Conservation (phyloP, 2,329 filamentous ascomycete genomes). For the Tolypocladium tundrense region DNA sequence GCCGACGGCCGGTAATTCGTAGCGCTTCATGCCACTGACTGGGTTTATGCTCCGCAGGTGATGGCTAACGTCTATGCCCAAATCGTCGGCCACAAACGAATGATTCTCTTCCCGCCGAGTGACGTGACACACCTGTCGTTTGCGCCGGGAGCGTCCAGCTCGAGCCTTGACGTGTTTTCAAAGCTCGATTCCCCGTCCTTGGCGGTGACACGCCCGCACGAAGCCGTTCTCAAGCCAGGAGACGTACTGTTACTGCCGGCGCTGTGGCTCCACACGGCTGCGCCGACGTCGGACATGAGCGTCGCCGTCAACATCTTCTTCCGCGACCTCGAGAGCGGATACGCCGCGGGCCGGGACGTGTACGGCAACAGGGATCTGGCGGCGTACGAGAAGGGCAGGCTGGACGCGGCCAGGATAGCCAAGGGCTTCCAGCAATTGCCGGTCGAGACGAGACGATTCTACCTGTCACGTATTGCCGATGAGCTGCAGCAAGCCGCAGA, state of each 20-base stretch:
- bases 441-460: conserved; percentile 59
- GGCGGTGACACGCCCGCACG: conserved; percentile 48
- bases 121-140: conserved; percentile 64
- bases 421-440: conserved; percentile 57
- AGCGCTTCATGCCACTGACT: not conserved
- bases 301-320: conserved; percentile 90
- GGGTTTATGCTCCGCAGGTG: conserved; percentile 37
- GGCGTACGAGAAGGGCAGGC: conserved; percentile 71
- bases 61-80: conserved; percentile 85
- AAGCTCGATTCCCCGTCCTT: conserved; percentile 29
- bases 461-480: conserved; percentile 59
- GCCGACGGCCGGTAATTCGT: not conserved
- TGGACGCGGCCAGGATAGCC: conserved; percentile 58
- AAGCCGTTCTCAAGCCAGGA: conserved; percentile 56
- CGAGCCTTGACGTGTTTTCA: conserved; percentile 62
- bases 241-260: conserved; percentile 75
- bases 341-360: conserved; percentile 68
- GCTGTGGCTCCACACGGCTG: conserved; percentile 73
- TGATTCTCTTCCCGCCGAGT: conserved; percentile 68
- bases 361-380: conserved; percentile 82
- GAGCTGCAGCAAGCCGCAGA: conserved; percentile 40
- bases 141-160: conserved; percentile 69
- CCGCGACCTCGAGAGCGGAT: conserved; percentile 55
- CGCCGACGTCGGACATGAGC: conserved; percentile 47
- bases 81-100: conserved; percentile 59